Evolutionary conservation across 495 filamentous ascomycete genomes (phyloP).

Genomic region (Aspergillus nanangensis): DNA sequence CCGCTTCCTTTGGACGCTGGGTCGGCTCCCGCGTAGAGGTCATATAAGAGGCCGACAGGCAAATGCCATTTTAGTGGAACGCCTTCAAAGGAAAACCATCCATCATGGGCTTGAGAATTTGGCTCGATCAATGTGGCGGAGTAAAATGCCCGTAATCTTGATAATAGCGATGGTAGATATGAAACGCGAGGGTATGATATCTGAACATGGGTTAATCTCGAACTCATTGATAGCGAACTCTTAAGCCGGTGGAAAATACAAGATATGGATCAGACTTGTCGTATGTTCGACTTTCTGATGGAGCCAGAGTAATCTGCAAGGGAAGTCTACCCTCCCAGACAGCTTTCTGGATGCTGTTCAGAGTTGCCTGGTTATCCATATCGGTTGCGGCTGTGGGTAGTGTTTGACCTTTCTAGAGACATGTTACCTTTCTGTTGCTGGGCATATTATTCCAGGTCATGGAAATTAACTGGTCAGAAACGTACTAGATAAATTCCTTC

Average conservation of each 20-base stretch:
- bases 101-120: constrained; percentile 49
- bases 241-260: constrained; percentile 24
- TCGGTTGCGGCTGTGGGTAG: background rate
- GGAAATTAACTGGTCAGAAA: too few relatives aligned
- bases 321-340: constrained; percentile 51
- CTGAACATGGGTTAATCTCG: constrained; percentile 20
- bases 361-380: constrained; percentile 11
- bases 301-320: constrained; percentile 46
- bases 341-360: constrained; percentile 36
- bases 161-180: constrained; percentile 71
- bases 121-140: constrained; percentile 64
- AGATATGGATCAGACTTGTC: constrained; percentile 53
- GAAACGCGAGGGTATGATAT: constrained; percentile 50
- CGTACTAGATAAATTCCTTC: background rate
- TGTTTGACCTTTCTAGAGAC: too few relatives aligned
- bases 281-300: constrained; percentile 50
- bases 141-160: constrained; percentile 78
- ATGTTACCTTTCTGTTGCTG: too few relatives aligned
- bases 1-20: constrained; percentile 38
- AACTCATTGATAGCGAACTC: too few relatives aligned
- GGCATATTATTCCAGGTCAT: too few relatives aligned
- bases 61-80: constrained; percentile 88
- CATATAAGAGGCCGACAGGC: constrained; percentile 80
- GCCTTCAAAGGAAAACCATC: constrained; percentile 68
- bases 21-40: constrained; percentile 72